Percentiles rank a stretch among this genome's conserved stretches.
Conservation (phyloP, 2,329 filamentous ascomycete species). For the Thermochaetoides dissita region DNA sequence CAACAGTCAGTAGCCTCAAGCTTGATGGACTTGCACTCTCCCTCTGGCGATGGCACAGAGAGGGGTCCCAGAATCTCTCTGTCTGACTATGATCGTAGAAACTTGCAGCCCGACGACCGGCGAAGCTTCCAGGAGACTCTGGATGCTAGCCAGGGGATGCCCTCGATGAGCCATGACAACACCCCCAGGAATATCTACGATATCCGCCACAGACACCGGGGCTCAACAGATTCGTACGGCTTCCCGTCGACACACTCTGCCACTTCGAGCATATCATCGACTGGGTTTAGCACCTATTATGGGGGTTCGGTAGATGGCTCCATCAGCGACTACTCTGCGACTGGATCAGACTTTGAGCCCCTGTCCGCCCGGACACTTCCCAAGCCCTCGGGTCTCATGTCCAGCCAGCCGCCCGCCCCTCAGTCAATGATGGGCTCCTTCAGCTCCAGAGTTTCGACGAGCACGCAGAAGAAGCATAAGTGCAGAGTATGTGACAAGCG, state of each 20-base stretch:
- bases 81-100: slow-evolving; percentile 43
- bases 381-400: slow-evolving; percentile 51
- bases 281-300: slow-evolving; percentile 71
- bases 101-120: slow-evolving; percentile 24
- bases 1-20: slow-evolving; percentile 51
- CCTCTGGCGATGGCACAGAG: slow-evolving; percentile 18
- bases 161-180: slow-evolving; percentile 79
- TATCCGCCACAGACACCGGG: slow-evolving; percentile 46
- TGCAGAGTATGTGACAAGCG: slow-evolving; percentile 98
- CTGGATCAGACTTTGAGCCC: slow-evolving; percentile 73
- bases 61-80: slow-evolving; percentile 41
- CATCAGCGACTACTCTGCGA: slow-evolving; percentile 86
- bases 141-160: slow-evolving; percentile 86
- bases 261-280: slow-evolving; percentile 81
- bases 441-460: slow-evolving; percentile 89
- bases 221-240: slow-evolving; percentile 74
- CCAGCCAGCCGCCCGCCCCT: slow-evolving; percentile 61
- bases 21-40: slow-evolving; percentile 22
- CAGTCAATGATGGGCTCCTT: slow-evolving; percentile 99
- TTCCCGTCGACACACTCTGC: slow-evolving; percentile 76
- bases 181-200: slow-evolving; percentile 85
- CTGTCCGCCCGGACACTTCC: slow-evolving; percentile 72
- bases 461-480: slow-evolving; percentile 98
- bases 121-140: slow-evolving; percentile 58
- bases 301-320: slow-evolving; percentile 71